Evolutionary conservation across 1,284 basidiomycete genomes (phyloP), one percentile per base, ranked within the genome.

Genomic region (Phylloboletellus chloephorus): DNA sequence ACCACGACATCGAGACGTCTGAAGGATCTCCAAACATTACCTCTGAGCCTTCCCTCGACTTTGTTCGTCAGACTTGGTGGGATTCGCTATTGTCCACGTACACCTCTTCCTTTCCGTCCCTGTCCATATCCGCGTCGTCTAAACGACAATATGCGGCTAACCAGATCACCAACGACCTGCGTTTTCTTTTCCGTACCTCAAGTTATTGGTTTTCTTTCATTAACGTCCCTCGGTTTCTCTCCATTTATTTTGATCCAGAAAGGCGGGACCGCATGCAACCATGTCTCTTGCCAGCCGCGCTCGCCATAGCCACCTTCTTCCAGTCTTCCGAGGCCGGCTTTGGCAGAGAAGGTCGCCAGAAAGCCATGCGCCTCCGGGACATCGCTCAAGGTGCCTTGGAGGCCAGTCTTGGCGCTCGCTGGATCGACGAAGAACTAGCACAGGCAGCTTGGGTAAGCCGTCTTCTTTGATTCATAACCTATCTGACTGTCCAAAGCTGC

Each of bases 41-140:
- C 21, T 54, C 65, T 35, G 74, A 77, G 46, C 83, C 82, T 6
- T 79, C 80, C 10, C 60, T 81, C 20, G 69, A 72, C 33, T 85
- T 82, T 57, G 67, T 70, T 20, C 79, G 81, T 39, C 77, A 81
- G 65, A 78, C 76, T 23, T 87, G 84, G 84, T 88, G 82, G 80
- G 86, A 87, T 53, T 75, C 72, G 4, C 67, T 88, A 17, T 60
- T 85, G 25, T 65, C 66, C 19, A 55, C 79, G 7, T 86, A 86
- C 58, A 51, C 65, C 25, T 64, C 67, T 16, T 56, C 57, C 32
- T 52, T 62, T 30, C 45, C 48, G n/a, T 58, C 53, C 40, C 51
- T 54, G 33, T 63, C 58, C 37, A 39, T 58, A 26, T 54, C 76
- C 25, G 61, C 68, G 5, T 42, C 63, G 17, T 59, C 67, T 16